Percentiles rank a stretch among this genome's conserved stretches.
Evolutionary conservation across 1,284 basidiomycete species (phyloP).

Genomic region (Melampsora medusae): DNA sequence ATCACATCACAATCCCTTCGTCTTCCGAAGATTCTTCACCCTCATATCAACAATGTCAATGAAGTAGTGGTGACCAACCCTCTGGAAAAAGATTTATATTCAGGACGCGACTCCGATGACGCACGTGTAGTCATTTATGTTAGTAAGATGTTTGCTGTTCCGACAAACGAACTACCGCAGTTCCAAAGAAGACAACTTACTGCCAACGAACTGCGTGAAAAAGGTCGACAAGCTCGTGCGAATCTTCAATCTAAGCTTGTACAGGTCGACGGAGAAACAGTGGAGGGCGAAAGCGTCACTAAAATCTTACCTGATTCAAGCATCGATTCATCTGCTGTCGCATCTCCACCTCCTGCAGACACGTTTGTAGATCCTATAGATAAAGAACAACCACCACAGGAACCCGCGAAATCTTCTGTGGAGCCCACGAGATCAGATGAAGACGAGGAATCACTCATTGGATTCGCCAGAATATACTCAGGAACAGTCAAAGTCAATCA

Average conservation of each 20-base stretch:
- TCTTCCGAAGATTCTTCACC: conserved; percentile 90
- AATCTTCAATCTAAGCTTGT: conserved; percentile 55
- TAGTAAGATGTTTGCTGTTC: conserved; percentile 97
- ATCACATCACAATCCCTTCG: conserved; percentile 74
- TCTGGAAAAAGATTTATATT: conserved; percentile 77
- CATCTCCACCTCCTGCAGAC: conserved; percentile 26
- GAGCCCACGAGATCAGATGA: conserved; percentile 45
- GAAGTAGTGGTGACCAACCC: conserved; percentile 67
- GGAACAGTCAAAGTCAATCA: conserved; percentile 72
- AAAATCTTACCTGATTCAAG: background rate
- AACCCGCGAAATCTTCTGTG: conserved; percentile 46
- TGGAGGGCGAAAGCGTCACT: conserved; percentile 51
- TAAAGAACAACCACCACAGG: conserved; percentile 2
- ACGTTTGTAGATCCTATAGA: background rate
- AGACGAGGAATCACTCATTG: conserved; percentile 70
- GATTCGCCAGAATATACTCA: conserved; percentile 90
- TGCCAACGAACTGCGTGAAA: conserved; percentile 79
- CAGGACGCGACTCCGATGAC: conserved; percentile 64
- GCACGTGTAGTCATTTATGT: conserved; percentile 79
- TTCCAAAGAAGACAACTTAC: conserved; percentile 73
- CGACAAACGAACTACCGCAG: conserved; percentile 75
- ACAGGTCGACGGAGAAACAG: conserved; percentile 47
- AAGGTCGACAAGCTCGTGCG: conserved; percentile 64
- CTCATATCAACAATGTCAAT: conserved; percentile 60
- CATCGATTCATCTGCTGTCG: conserved; percentile 30